These are phyloP conservation scores for Raffaelea albimanens DNA, from an alignment of 2,329 filamentous ascomycete genomes.

Conservation along the genomic window DNA sequence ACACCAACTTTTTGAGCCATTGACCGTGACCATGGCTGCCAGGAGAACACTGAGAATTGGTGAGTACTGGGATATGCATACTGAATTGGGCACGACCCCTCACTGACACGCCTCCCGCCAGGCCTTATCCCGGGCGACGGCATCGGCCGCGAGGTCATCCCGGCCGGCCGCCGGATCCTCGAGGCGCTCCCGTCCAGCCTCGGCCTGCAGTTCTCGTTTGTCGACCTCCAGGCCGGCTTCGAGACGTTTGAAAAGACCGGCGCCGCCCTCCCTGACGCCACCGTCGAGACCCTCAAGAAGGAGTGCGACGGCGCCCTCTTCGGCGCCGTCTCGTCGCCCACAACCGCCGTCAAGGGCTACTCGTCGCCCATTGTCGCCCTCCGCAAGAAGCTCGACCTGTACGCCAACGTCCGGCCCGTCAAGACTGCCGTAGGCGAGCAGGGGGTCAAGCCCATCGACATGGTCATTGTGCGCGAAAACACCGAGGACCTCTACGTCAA, in stretches of 20 bases:
- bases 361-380: constrained; percentile 94
- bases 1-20: constrained; percentile 16
- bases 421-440: constrained; percentile 63
- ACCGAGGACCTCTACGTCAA: constrained; percentile 98
- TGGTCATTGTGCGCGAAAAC: constrained; percentile 98
- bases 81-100: too few relatives aligned
- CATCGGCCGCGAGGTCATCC: constrained; percentile 97
- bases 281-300: constrained; percentile 75
- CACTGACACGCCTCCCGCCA: constrained; percentile 23
- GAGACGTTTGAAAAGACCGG: constrained; percentile 89
- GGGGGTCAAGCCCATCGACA: constrained; percentile 69
- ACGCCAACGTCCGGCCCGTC: constrained; percentile 94
- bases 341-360: constrained; percentile 85
- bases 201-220: constrained; percentile 86
- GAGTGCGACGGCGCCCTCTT: constrained; percentile 96
- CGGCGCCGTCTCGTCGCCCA: constrained; percentile 88
- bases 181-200: constrained; percentile 90
- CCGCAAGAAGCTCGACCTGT: constrained; percentile 88
- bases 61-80: constrained; percentile 23
- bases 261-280: constrained; percentile 78
- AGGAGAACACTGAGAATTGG: constrained; percentile 55
- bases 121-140: constrained; percentile 96
- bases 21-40: constrained; percentile 44
- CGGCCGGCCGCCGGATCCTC: constrained; percentile 80
- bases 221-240: constrained; percentile 87